Base-by-base conservation (phyloP, 768 basidiomycete species). In the Hypholoma fasciculare region DNA sequence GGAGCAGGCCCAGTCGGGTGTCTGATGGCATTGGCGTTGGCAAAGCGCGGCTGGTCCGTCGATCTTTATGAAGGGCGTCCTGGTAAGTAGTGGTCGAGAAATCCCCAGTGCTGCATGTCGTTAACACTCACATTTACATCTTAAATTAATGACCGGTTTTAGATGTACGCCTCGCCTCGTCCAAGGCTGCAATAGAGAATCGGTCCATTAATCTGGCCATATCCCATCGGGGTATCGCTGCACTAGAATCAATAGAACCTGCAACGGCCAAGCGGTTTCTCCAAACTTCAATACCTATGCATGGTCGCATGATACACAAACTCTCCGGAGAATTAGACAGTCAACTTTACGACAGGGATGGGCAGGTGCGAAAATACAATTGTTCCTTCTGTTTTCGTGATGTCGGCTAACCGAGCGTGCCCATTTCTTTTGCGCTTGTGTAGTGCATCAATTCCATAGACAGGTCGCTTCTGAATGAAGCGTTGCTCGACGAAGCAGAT, bases 131-230 rank as follows among this genome's bases (percentile, higher is more conserved):
- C 23, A 4, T 4, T 59, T 50, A 56, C 58, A 58, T 34, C 42
- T 62, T 30, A 46, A 57, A 27, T 62, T 56, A 61, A 49, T 36
- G 48, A 39, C 54, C 37, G 56, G 56, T 52, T 47, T 52, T 62
- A 94, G 92, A 94, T 76, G 78, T 90, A 64, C 87, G 92, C 46
- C 80, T 90, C 52, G 81, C 87, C 30, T 82, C 86, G 30, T 88
- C 89, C 49, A 88, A 83, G 71, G 79, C 80, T 46, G 79, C 76
- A 54, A 74, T 82, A 27, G 84, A 86, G 67, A 90, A 92, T 69
- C 85, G 96, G 57, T 97, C 95, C 56, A 97, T 98, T 74, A 98
- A 98, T 76, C 80, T 98, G 54, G 96, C 95, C 26, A 93, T 98
- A 58, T 98, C 96, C 17, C 87, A 94, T 57, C 87, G 96, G 44